Conservation (phyloP, 1,284 basidiomycete genomes). For the Cerioporus squamosus region DNA sequence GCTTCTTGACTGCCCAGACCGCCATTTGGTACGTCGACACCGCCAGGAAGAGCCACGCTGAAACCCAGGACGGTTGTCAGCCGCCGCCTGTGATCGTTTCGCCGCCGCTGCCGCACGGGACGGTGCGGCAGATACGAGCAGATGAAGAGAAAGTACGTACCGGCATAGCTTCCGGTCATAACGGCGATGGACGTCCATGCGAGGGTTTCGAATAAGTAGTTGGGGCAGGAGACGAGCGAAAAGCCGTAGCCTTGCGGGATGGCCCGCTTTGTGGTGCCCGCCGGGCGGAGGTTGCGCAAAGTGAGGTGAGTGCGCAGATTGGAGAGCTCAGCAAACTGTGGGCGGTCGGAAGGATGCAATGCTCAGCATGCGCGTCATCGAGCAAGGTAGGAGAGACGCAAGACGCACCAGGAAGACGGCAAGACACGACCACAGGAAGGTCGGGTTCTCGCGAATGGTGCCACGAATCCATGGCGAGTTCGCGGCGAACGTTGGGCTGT, state of each 20-base stretch:
- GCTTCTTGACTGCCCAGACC: constrained; percentile 93
- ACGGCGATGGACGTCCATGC: constrained; percentile 77
- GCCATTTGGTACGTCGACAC: constrained; percentile 80
- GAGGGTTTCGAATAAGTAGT: constrained; percentile 93
- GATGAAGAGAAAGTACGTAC: constrained; percentile 48
- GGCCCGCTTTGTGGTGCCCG: constrained; percentile 78
- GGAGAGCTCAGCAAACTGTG: constrained; percentile 83
- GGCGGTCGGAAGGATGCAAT: neutral
- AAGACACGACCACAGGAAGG: constrained; percentile 71
- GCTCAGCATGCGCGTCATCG: neutral
- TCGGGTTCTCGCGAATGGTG: constrained; percentile 70
- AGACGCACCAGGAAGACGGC: constrained; percentile 77
- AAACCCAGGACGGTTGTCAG: no score
- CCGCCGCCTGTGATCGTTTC: no score
- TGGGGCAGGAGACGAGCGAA: constrained; percentile 85
- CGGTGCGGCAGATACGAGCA: no score
- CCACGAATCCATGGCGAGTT: constrained; percentile 65
- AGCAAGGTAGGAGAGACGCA: constrained; percentile 1
- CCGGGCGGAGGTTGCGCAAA: constrained; percentile 82
- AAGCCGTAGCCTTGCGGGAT: constrained; percentile 92
- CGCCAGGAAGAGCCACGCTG: constrained; percentile 76
- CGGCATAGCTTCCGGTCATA: constrained; percentile 81
- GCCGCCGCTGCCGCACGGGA: no score
- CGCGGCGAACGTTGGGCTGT: constrained; percentile 72
- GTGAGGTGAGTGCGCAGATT: constrained; percentile 88